These are phyloP conservation scores for Neofusicoccum laricinum DNA, from an alignment of 2,329 filamentous ascomycete species.

Conservation along the genomic window DNA sequence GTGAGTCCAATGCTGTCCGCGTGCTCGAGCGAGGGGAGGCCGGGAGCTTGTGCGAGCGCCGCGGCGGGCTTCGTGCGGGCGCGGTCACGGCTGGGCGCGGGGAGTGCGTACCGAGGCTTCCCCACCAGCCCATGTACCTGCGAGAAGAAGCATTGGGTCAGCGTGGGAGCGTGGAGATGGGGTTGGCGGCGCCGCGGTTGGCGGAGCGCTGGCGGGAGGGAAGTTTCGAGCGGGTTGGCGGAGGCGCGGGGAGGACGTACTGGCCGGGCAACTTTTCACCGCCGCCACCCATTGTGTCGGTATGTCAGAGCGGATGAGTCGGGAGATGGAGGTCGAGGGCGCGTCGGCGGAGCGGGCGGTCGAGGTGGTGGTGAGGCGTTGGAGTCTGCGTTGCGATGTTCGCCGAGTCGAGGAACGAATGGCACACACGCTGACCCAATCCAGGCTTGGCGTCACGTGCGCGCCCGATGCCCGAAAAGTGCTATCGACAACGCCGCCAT, in stretches of 20 bases:
- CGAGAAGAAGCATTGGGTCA: conserved; percentile 16
- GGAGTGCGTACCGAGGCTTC: conserved; percentile 19
- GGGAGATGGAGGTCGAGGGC: neutral
- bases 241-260: conserved; percentile 17
- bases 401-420: neutral
- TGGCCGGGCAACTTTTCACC: conserved; percentile 22
- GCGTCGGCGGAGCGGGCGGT: neutral
- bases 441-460: conserved; percentile 17
- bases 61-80: neutral
- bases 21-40: neutral
- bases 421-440: conserved; percentile 14
- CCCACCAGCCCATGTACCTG: conserved; percentile 23
- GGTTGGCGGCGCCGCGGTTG: neutral
- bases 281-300: conserved; percentile 21
- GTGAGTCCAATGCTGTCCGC: neutral
- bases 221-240: neutral
- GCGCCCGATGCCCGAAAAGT: conserved; percentile 14
- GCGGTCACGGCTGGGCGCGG: neutral
- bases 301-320: neutral
- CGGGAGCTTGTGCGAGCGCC: neutral
- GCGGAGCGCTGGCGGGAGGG: neutral
- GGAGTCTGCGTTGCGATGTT: conserved; percentile 10
- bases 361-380: neutral
- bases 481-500: conserved; percentile 1
- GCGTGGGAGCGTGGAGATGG: conserved; percentile 5